phyloP scores from a whole-genome alignment of 805 yeast species.

The Candida insectorum region DNA sequence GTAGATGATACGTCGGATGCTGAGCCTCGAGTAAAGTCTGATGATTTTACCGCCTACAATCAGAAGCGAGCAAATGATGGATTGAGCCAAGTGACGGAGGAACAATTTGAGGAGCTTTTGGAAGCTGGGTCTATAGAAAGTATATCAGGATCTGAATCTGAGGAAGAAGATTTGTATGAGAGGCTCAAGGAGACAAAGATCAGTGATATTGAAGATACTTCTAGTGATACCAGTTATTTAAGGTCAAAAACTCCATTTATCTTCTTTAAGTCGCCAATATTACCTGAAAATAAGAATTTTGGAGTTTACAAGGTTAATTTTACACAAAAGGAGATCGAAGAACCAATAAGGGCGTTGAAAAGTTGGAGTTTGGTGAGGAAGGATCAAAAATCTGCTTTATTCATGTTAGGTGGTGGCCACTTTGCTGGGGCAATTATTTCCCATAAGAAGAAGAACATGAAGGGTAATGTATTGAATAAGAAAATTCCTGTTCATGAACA shows the following conservation, averaged over 20 bases:
- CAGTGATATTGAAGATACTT: slow-evolving; percentile 1
- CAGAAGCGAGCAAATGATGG: slow-evolving; percentile 49
- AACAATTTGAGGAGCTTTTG: slow-evolving; percentile 54
- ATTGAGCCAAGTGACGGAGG: slow-evolving; percentile 46
- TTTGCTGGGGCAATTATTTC: slow-evolving; percentile 93
- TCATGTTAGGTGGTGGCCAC: slow-evolving; percentile 98
- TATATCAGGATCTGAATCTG: slow-evolving; percentile 52
- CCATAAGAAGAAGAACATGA: slow-evolving; percentile 56
- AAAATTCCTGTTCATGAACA: slow-evolving; percentile 53
- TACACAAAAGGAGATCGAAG: slow-evolving; percentile 33
- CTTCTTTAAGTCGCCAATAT: slow-evolving; percentile 47
- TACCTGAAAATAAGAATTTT: slow-evolving; percentile 48
- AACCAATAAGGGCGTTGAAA: slow-evolving; percentile 51
- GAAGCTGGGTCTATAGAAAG: slow-evolving; percentile 51
- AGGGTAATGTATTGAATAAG: slow-evolving; percentile 49
- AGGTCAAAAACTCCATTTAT: slow-evolving; percentile 72
- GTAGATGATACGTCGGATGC: slow-evolving; percentile 4
- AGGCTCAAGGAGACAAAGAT: slow-evolving; percentile 14
- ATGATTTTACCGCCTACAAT: slow-evolving; percentile 57
- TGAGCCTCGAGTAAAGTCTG: background rate
- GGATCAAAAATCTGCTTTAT: slow-evolving; percentile 60
- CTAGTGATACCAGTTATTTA: slow-evolving; percentile 27
- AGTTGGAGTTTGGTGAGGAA: slow-evolving; percentile 27
- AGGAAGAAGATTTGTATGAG: slow-evolving; percentile 21
- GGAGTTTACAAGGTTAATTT: slow-evolving; percentile 70